Evolutionary conservation across 75 land plant species (phyloP).

Genomic region (Selaginella moellendorffii): DNA sequence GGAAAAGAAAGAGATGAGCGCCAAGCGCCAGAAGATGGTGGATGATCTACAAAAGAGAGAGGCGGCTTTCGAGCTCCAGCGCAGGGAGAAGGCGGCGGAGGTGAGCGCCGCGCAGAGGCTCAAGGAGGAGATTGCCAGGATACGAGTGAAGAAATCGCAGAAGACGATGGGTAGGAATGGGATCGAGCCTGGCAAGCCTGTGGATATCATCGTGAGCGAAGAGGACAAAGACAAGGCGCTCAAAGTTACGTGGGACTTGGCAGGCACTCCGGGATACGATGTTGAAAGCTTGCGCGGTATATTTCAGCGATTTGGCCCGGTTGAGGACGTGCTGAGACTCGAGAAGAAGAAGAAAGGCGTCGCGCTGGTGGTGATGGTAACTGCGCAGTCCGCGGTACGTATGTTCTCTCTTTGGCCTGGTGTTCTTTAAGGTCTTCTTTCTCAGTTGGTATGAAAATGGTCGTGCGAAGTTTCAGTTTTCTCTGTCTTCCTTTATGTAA

Average conservation of each 20-base stretch:
- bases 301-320: slow-evolving; percentile 57
- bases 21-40: slow-evolving; percentile 54
- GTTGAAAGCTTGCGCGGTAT: slow-evolving; percentile 40
- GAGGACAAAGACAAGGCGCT: slow-evolving; percentile 49
- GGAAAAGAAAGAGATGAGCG: slow-evolving; percentile 22
- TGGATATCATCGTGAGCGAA: not conserved
- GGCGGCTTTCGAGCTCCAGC: slow-evolving; percentile 18
- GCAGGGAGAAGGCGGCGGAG: slow-evolving; percentile 34
- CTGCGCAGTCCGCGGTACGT: slow-evolving; percentile 53
- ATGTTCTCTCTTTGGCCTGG: no score
- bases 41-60: slow-evolving; percentile 53
- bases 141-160: slow-evolving; percentile 38
- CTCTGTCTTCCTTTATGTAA: no score
- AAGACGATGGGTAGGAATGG: slow-evolving; percentile 10
- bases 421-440: no score
- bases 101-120: slow-evolving; percentile 41
- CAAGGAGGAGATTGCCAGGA: slow-evolving; percentile 54
- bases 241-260: slow-evolving; percentile 64
- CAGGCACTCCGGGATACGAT: slow-evolving; percentile 38
- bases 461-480: no score
- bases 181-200: not conserved
- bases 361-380: slow-evolving; percentile 75
- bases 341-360: slow-evolving; percentile 38
- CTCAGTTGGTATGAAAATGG: no score
- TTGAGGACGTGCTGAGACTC: slow-evolving; percentile 70